phyloP scores from a whole-genome alignment of 768 basidiomycete species.

The Suillus paluster region DNA sequence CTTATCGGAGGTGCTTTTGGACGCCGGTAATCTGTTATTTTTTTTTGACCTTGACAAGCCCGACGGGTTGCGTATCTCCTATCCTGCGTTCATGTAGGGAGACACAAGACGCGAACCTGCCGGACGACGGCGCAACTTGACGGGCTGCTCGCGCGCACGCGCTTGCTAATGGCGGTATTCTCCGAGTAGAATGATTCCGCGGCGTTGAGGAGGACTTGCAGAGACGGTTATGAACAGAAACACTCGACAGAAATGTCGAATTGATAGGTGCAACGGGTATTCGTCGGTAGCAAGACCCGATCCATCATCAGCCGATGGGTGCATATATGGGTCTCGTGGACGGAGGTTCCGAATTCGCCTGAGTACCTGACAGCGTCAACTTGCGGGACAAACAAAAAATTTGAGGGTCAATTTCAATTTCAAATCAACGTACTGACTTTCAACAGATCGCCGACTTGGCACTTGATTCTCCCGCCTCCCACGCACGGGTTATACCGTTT shows the following conservation, averaged over 20 bases:
- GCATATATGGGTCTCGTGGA: neutral
- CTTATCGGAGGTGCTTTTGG: neutral
- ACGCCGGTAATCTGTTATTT: neutral
- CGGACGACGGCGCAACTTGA: neutral
- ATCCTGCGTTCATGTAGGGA: too few relatives aligned
- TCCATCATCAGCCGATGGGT: neutral
- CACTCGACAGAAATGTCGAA: neutral
- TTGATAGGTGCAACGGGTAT: neutral
- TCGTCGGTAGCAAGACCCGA: neutral
- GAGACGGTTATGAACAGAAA: neutral
- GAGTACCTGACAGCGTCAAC: neutral
- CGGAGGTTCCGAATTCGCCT: neutral
- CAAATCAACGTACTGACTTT: neutral
- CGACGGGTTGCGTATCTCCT: neutral
- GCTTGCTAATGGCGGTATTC: neutral
- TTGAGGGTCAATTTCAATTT: neutral
- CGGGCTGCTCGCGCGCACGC: neutral
- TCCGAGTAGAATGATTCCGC: neutral
- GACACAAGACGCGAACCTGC: neutral
- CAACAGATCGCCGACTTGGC: neutral
- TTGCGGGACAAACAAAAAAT: neutral
- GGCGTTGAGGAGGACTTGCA: slow-evolving; percentile 2
- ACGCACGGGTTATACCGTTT: neutral
- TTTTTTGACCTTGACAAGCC: neutral
- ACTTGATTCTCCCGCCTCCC: neutral